A percentile compares a stretch with the other conserved stretches of the same genome.
Conservation (phyloP, 441 rosid species). For the Pelargonium cotyledonis region DNA sequence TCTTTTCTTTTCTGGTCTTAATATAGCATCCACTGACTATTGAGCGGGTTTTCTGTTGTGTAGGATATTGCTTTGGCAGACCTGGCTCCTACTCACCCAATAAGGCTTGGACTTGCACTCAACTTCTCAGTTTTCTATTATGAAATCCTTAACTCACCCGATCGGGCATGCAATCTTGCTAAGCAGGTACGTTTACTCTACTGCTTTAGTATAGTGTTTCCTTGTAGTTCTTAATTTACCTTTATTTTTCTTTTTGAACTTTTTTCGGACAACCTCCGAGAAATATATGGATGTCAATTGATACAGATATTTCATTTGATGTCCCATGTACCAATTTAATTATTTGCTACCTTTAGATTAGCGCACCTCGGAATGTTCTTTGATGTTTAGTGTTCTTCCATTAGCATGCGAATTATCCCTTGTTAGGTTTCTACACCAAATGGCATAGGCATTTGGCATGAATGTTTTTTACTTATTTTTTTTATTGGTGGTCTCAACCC, state of each 20-base stretch:
- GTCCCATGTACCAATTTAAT: neutral
- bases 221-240: neutral
- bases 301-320: too few species aligned
- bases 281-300: neutral
- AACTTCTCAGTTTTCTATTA: slow-evolving; percentile 97
- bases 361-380: neutral
- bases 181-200: slow-evolving; percentile 51
- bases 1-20: slow-evolving; percentile 10
- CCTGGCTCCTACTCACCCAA: slow-evolving; percentile 91
- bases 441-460: too few species aligned
- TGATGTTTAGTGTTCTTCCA: neutral
- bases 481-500: too few species aligned
- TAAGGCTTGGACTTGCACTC: slow-evolving; percentile 89
- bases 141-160: slow-evolving; percentile 97
- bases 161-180: slow-evolving; percentile 92
- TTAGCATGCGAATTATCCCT: too few species aligned
- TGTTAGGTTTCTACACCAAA: too few species aligned
- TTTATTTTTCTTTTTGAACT: neutral
- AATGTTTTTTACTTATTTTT: too few species aligned
- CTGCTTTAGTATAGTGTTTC: slow-evolving; percentile 3
- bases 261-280: neutral
- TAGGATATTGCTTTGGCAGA: slow-evolving; percentile 94
- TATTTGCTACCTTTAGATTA: neutral
- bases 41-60: slow-evolving; percentile 14
- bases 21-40: neutral